Conservation (phyloP, 768 basidiomycete species). For the Mycena rebaudengoi region DNA sequence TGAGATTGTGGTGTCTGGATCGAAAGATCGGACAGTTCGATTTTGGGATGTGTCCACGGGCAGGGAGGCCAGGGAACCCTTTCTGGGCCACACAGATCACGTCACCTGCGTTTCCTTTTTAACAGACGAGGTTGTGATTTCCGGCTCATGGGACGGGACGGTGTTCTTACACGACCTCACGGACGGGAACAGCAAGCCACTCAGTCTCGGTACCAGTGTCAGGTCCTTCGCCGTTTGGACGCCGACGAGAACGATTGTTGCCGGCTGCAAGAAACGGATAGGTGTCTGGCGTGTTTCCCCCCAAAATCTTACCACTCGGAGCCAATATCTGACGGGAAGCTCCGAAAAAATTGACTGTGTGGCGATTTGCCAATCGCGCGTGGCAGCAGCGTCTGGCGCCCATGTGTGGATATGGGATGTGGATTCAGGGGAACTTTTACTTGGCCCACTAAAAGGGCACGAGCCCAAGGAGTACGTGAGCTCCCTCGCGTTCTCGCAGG, state of each 20-base stretch:
- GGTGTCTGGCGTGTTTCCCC: not conserved
- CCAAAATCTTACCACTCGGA: not conserved
- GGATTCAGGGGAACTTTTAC: not conserved
- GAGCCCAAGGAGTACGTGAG: conserved; percentile 16
- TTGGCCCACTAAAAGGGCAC: conserved; percentile 19
- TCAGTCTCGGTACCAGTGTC: not conserved
- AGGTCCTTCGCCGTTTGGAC: not conserved
- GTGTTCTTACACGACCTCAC: not conserved
- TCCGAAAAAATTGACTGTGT: not conserved
- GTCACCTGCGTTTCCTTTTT: conserved; percentile 15
- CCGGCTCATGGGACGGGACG: conserved; percentile 9
- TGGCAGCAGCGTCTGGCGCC: conserved; percentile 8
- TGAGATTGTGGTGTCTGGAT: conserved; percentile 4
- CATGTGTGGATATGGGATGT: conserved; percentile 11
- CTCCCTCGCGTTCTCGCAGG: conserved; percentile 28
- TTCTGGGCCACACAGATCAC: not conserved
- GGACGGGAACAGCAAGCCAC: not conserved
- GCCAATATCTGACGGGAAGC: not conserved
- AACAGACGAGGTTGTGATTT: not conserved
- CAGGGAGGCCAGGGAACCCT: not conserved
- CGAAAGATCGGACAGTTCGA: conserved; percentile 2
- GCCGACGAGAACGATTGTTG: not conserved
- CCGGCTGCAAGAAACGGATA: conserved; percentile 2
- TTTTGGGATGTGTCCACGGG: conserved; percentile 17
- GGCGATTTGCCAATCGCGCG: not conserved